Percentiles rank a stretch among this genome's conserved stretches.
These are phyloP conservation scores for Geoglossum cookeanum DNA, from an alignment of 2,329 filamentous ascomycete genomes.

Conservation along the genomic window DNA sequence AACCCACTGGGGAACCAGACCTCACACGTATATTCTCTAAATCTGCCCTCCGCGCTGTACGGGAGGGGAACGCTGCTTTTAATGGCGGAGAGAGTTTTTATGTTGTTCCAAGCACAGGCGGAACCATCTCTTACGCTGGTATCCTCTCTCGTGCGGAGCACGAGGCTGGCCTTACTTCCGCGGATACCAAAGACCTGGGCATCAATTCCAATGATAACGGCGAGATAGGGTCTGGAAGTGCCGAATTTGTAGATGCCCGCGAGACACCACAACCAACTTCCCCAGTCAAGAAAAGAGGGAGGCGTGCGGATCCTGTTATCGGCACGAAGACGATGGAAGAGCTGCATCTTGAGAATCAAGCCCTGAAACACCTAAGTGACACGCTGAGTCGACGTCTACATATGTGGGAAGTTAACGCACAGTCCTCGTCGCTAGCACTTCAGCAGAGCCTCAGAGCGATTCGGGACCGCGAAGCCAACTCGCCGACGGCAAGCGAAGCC, in stretches of 20 bases:
- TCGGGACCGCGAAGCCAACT: conserved; percentile 17
- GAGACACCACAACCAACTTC: conserved; percentile 38
- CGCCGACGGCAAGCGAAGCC: conserved; percentile 25
- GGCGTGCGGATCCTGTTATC: conserved; percentile 18
- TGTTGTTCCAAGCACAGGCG: conserved; percentile 78
- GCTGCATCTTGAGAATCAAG: conserved; percentile 70
- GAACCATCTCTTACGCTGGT: conserved; percentile 81
- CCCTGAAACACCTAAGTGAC: conserved; percentile 68
- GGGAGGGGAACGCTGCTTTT: conserved; percentile 39
- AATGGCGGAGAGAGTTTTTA: conserved; percentile 63
- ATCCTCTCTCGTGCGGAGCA: conserved; percentile 44
- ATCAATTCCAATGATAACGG: not conserved
- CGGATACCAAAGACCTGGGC: not conserved
- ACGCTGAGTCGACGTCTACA: conserved; percentile 74
- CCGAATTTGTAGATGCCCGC: conserved; percentile 77
- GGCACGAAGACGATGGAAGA: conserved; percentile 60
- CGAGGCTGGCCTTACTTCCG: conserved; percentile 8
- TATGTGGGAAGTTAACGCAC: conserved; percentile 80
- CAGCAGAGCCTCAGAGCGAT: conserved; percentile 54
- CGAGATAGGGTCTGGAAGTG: conserved; percentile 20
- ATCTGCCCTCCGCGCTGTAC: conserved; percentile 62
- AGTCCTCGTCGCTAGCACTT: conserved; percentile 68
- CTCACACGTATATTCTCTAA: conserved; percentile 68
- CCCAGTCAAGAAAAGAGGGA: conserved; percentile 24
- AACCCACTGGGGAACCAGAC: conserved; percentile 42